phyloP scores from a whole-genome alignment of 1,139 yeast species.

The Kodamaea arcana region DNA sequence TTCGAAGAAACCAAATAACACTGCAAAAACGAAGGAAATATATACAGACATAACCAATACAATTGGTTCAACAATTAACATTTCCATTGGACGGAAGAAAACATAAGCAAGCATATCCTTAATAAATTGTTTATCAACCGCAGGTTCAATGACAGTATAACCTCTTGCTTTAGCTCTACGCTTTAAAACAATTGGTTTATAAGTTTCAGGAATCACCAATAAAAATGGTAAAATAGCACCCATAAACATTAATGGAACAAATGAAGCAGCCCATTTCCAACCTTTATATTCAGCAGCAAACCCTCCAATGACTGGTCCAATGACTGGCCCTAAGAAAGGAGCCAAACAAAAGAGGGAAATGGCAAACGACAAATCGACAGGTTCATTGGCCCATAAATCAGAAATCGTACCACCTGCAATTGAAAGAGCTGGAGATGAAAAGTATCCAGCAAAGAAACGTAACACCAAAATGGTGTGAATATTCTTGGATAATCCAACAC shows the following conservation, averaged over 20 bases:
- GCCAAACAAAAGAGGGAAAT: conserved; percentile 67
- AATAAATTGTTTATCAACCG: conserved; percentile 16
- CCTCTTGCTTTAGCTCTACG: conserved; percentile 59
- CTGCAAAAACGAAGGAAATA: conserved; percentile 70
- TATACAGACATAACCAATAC: conserved; percentile 63
- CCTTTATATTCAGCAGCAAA: conserved; percentile 64
- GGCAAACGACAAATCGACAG: conserved; percentile 62
- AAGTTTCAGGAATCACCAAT: conserved; percentile 63
- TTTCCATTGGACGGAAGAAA: conserved; percentile 58
- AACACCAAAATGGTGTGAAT: conserved; percentile 59
- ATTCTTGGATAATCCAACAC: conserved; percentile 61
- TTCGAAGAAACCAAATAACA: conserved; percentile 72
- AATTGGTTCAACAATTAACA: conserved; percentile 67
- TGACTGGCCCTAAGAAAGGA: conserved; percentile 75
- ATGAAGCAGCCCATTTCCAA: conserved; percentile 73
- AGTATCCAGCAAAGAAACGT: conserved; percentile 74
- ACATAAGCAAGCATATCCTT: conserved; percentile 36
- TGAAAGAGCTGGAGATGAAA: conserved; percentile 81
- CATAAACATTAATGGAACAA: conserved; percentile 72
- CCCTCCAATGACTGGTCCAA: conserved; percentile 82
- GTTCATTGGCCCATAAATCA: conserved; percentile 58
- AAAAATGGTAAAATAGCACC: conserved; percentile 62
- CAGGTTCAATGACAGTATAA: conserved; percentile 36
- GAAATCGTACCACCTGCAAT: conserved; percentile 84
- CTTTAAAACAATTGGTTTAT: conserved; percentile 55